Conservation (phyloP, 2,329 filamentous ascomycete species). For the Mycosphaerella sp. region DNA sequence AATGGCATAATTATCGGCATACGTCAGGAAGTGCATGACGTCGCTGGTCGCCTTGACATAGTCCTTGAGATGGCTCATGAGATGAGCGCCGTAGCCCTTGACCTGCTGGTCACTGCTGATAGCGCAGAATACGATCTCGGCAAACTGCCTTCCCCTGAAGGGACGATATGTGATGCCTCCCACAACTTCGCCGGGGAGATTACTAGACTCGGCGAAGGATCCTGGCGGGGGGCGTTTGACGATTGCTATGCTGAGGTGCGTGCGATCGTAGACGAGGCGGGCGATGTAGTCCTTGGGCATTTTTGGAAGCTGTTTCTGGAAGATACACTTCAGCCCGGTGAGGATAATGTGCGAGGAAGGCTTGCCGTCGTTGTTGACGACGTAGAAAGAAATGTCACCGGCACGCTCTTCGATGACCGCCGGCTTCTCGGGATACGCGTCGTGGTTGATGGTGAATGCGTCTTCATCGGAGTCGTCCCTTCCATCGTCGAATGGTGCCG, state of each 20-base stretch:
- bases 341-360: conserved; percentile 88
- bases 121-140: conserved; percentile 97
- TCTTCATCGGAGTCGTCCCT: conserved; percentile 14
- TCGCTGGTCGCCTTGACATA: conserved; percentile 95
- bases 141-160: conserved; percentile 86
- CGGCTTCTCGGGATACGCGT: conserved; percentile 83
- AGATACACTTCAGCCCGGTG: conserved; percentile 93
- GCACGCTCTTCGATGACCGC: conserved; percentile 89
- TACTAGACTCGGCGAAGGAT: conserved; percentile 26
- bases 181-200: conserved; percentile 32
- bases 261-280: conserved; percentile 92
- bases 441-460: conserved; percentile 34
- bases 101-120: conserved; percentile 98
- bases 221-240: conserved; percentile 76
- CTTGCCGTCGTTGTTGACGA: conserved; percentile 92
- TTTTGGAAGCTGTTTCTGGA: conserved; percentile 96
- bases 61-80: conserved; percentile 97
- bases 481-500: conserved; percentile 1
- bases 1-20: conserved; percentile 97
- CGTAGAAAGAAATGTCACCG: conserved; percentile 92
- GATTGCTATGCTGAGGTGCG: conserved; percentile 92
- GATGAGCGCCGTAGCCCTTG: conserved; percentile 93
- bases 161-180: conserved; percentile 95
- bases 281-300: conserved; percentile 99
- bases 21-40: conserved; percentile 98